Evolutionary conservation across 352 stramenopile species (phyloP), one percentile per base, ranked within the genome.

Genomic region (Phytopythium delawarense): DNA sequence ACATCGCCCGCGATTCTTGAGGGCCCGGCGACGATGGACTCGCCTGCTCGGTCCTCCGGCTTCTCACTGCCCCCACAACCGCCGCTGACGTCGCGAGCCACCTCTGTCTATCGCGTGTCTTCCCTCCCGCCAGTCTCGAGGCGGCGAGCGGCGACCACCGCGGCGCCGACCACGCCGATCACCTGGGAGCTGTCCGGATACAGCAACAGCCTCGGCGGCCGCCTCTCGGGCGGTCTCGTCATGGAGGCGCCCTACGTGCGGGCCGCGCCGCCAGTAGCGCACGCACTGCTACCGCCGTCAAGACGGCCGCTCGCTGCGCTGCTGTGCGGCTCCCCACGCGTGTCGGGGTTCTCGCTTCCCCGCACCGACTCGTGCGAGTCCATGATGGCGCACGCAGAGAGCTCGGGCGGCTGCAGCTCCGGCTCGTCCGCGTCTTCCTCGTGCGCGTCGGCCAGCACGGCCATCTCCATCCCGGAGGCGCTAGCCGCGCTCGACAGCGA

Each of bases 171-270:
- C 32, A 25, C 25, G 13, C 39, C 37, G 21, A 50, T 46, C 32
- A 12, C 11, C 18, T 59, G 54, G 54, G 54, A 59, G 20, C 3
- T 50, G 15, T 28, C 50, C 30, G 46, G 46, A 2, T 34, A 34
- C 32, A 76, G 62, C 48, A 75, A 64, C 18, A 65, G 42, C 40
- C 62, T 68, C 0, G 53, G 71, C 56, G 66, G 69, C 30, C 63
- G 76, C 0, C 64, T 81, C 11, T 86, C 76, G 7, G 71, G 66
- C 32, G 76, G 74, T 2, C 62, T 86, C 5, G 60, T 78, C 7
- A 86, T 86, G 77, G 77, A 83, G 46, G 60, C 69, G 30, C 34
- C 20, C 40, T 52, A 64, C 35, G 25, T 59, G 34, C 44, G 70
- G 12, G 59, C 65, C 0, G 39, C 67, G 30, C 56, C 65, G 15